phyloP scores from a whole-genome alignment of 768 basidiomycete species.

The Macrocybe gigantea region DNA sequence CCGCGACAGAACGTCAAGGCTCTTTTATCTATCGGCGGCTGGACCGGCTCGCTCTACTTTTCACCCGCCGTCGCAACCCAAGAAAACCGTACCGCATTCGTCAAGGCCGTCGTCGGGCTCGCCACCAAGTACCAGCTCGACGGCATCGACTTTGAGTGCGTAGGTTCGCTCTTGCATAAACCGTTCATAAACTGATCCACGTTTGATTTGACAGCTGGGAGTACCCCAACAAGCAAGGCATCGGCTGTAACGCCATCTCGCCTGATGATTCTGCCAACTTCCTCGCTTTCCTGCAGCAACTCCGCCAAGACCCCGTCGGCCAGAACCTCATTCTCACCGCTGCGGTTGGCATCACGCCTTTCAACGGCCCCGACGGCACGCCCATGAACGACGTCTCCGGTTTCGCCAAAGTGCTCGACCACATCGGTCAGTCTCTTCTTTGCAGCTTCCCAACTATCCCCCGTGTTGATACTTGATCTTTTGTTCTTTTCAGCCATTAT shows the following conservation, averaged over 20 bases:
- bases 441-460: not conserved
- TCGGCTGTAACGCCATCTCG: constrained; percentile 63
- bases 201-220: constrained; percentile 54
- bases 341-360: constrained; percentile 37
- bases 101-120: constrained; percentile 48
- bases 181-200: not conserved
- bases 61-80: constrained; percentile 54
- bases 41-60: constrained; percentile 59
- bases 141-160: constrained; percentile 52
- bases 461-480: not conserved
- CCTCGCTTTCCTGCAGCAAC: constrained; percentile 64
- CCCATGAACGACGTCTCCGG: constrained; percentile 66
- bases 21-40: constrained; percentile 62
- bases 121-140: constrained; percentile 46
- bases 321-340: constrained; percentile 52
- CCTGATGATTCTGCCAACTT: constrained; percentile 69
- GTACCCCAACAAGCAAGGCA: constrained; percentile 63
- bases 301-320: constrained; percentile 48
- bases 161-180: not conserved
- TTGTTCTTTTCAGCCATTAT: constrained; percentile 37
- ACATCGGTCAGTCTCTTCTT: constrained; percentile 26
- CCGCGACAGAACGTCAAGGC: constrained; percentile 45
- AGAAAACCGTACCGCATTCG: constrained; percentile 55
- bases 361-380: constrained; percentile 40
- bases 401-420: constrained; percentile 61